Evolutionary conservation across 2,329 filamentous ascomycete species (phyloP), one percentile per base, ranked within the genome.

Genomic region (Fusarium tjaetaba): DNA sequence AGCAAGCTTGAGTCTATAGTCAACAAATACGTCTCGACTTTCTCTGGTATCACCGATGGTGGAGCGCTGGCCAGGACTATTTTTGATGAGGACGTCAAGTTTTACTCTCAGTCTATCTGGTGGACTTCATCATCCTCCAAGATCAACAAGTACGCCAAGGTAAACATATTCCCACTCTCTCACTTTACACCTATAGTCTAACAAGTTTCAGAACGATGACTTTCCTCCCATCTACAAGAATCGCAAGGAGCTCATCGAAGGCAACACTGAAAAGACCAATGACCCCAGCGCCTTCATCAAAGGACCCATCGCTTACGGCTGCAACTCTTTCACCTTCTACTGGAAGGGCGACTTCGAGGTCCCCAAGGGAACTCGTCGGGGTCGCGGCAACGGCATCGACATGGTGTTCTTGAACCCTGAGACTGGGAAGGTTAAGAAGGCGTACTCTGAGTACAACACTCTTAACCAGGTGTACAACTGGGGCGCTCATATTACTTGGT

Each of bases 361-460:
- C 3, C 55, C 59, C 11, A 38, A 38, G 7, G 72, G 72, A 3
- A 63, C 24, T 8, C 18, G 42, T 11, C 56, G 45, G 4, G 73
- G 73, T 2, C 71, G 73, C 5, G 71, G 68, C 13, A 76, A 76
- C 9, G 73, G 73, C 0, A 70, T 76, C 9, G 71, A 76, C 16
- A 70, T 76, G 60, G 73, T 76, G n/a, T 76, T 74, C 32, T 22
- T 76, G 36, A 72, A 55, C 24, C 34, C 60, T 2, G 26, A 28
- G 22, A 70, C 68, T 15, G 72, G 61, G 9, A 74, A 75, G 58
- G 14, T 75, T 15, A 55, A 22, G n/a, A 58, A 61, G 52, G 68
- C 71, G 11, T 76, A 59, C 22, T 76, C 73, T 13, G 73, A 76
- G 71, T 74, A 74, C 36, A 76, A 76, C 65, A 76, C 73, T 2